Base-by-base conservation (phyloP, 495 filamentous ascomycete species). In the Trichoderma virens region DNA sequence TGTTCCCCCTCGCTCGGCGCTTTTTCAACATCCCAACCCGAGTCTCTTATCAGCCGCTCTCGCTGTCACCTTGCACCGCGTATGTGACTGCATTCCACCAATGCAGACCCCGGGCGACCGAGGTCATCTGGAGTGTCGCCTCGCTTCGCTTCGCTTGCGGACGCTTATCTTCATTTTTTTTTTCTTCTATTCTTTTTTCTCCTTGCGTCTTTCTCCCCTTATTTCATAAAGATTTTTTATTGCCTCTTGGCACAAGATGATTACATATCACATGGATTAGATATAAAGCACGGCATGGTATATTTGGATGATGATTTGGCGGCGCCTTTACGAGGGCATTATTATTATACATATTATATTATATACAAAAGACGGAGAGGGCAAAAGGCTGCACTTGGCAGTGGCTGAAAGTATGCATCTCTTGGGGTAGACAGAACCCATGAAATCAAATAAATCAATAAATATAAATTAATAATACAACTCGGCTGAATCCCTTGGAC, bases 11-110 rank as follows among this genome's bases (percentile, higher is more conserved):
- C 25, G 25, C n/a, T n/a, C 45, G 25, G 51, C 51, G 51, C 51
- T 30, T 56, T 56, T 56, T 56, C 51, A 56, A 47, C 20, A 47
- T 47, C 20, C 25, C 27, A 35, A 35, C 34, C 25, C 51, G 20
- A 56, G 11, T 56, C 51, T 56, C 51, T 56, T 56, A 56, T 56
- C 51, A 47, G 43, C 43, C 43, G 23, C 51, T 28, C 2, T 30
- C 16, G 20, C 51, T 18, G 27, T 56, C 51, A 56, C 51, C 51
- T 28, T 56, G 23, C 51, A 56, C 51, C 51, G 25, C 51, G 30
- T 56, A 56, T 30, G 51, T 20, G 41, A 45, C 41, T 45, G 41
- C 41, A 45, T 16, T 45, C 41, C 41, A 45, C 41, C 41, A 45
- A 45, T 45, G 11, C 41, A 16, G 41, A 45, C 41, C 41, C 41